Evolutionary conservation across 2,329 filamentous ascomycete species (phyloP), one percentile per base, ranked within the genome.

Genomic region (Colletotrichum aenigma): DNA sequence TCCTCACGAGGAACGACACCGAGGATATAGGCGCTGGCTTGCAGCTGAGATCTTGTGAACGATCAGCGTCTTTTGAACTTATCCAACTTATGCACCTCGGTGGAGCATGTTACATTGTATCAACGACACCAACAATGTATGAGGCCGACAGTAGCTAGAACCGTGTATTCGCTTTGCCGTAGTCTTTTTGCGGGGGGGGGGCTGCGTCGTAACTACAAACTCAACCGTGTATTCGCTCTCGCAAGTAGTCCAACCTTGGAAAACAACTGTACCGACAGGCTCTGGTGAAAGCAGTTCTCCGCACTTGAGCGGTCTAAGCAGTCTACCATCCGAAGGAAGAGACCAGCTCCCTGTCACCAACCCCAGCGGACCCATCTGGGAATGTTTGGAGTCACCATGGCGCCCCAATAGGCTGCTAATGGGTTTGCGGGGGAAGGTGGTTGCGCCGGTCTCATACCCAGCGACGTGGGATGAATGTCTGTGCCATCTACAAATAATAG

Each of bases 401-500:
- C 12, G 68, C 52, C 55, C 72, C 61, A 66, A 55, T 61, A 55
- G 34, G 21, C 28, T n/a, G 60, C n/a, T 48, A 4, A 32, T 56
- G 28, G 16, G 1, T 26, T 24, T 69, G 56, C 26, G 60, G 60
- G 56, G 64, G 70, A 66, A 76, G 70, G 70, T 73, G 32, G 64
- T 73, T 60, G 74, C 70, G 70, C 64, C 56, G 34, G 24, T 34
- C 55, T 36, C 52, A 38, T 15, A 38, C 52, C 48, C 36, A 28
- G 32, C 6, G 61, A 66, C 13, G 65, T 58, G 68, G 52, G 68
- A 75, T 66, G 60, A 34, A 66, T 28, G 24, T 66, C 36, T 43
- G 52, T 48, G 61, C 32, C 64, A 73, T 70, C 66, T 67, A 75
- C 73, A 68, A 58, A 75, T 75, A 75, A 30, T 26, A 43, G 43